Percentiles rank a stretch among this genome's conserved stretches.
phyloP scores from a whole-genome alignment of 352 stramenopile genomes.

The Pythium aquatile region DNA sequence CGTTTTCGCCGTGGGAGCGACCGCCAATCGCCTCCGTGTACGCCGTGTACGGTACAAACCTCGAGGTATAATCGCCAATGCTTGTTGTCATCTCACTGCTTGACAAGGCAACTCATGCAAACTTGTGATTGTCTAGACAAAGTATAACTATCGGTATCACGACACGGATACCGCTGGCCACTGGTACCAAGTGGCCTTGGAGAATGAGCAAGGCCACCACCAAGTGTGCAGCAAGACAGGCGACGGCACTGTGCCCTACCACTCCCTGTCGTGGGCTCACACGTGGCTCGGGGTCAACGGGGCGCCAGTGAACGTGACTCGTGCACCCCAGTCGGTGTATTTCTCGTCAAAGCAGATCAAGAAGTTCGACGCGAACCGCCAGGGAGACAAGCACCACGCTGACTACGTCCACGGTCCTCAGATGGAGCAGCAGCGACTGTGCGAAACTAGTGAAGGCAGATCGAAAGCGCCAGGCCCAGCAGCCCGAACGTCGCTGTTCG shows the following conservation, averaged over 20 bases:
- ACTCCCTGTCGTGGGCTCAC: constrained; percentile 79
- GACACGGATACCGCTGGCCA: constrained; percentile 44
- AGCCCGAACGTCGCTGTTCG: constrained; percentile 42
- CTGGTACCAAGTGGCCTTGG: constrained; percentile 63
- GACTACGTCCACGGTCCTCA: constrained; percentile 45
- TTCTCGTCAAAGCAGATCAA: constrained; percentile 60
- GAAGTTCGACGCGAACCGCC: constrained; percentile 43
- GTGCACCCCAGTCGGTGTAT: constrained; percentile 70
- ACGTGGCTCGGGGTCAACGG: constrained; percentile 60
- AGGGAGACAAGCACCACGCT: constrained; percentile 48
- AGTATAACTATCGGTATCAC: constrained; percentile 73
- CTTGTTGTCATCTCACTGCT: background rate
- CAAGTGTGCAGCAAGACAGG: constrained; percentile 69
- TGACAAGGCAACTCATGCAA: background rate
- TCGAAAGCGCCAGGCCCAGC: background rate
- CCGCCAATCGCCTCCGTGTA: constrained; percentile 77
- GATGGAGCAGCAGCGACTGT: constrained; percentile 40
- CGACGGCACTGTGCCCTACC: constrained; percentile 73
- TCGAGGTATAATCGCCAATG: constrained; percentile 40
- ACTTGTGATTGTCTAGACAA: constrained; percentile 36
- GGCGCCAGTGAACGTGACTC: constrained; percentile 59
- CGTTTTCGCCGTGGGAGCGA: constrained; percentile 56
- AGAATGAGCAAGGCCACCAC: constrained; percentile 44
- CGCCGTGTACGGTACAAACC: constrained; percentile 73
- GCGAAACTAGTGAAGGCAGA: constrained; percentile 4